Evolutionary conservation across 208 protist species (phyloP).

Genomic region (Leishmania guyanensis): DNA sequence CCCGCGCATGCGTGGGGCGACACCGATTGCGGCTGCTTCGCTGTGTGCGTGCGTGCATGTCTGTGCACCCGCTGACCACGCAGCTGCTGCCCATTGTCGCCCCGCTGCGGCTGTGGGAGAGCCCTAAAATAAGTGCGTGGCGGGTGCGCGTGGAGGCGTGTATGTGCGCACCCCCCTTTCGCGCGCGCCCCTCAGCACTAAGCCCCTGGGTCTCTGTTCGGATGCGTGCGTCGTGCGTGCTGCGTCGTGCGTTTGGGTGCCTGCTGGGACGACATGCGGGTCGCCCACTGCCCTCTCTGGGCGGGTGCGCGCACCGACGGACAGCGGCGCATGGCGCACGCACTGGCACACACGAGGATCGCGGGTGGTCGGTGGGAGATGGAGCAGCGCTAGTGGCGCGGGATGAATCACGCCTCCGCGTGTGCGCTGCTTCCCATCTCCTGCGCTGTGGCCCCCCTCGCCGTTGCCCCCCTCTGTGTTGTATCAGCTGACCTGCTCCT

Average conservation of each 20-base stretch:
- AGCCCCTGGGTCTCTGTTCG: background rate
- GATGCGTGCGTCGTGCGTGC: background rate
- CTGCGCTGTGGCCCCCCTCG: background rate
- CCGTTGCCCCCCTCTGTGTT: background rate
- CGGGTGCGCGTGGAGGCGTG: background rate
- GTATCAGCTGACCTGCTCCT: background rate
- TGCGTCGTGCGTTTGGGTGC: background rate
- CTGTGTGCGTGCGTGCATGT: background rate
- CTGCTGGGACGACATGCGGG: background rate
- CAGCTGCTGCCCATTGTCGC: background rate
- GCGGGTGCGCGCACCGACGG: background rate
- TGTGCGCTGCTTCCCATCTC: background rate
- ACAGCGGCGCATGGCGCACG: background rate
- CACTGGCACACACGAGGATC: background rate
- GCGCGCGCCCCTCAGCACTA: background rate
- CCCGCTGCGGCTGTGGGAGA: background rate
- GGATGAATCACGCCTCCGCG: background rate
- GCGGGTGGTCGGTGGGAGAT: background rate
- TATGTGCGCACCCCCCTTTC: background rate
- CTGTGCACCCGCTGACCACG: background rate
- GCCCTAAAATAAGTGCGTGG: background rate
- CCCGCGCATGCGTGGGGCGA: conserved; percentile 1
- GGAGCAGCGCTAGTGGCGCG: background rate
- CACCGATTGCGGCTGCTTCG: background rate
- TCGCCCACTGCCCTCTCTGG: background rate